These are phyloP conservation scores for Cadophora gregata DNA, from an alignment of 2,329 filamentous ascomycete genomes.

Conservation along the genomic window DNA sequence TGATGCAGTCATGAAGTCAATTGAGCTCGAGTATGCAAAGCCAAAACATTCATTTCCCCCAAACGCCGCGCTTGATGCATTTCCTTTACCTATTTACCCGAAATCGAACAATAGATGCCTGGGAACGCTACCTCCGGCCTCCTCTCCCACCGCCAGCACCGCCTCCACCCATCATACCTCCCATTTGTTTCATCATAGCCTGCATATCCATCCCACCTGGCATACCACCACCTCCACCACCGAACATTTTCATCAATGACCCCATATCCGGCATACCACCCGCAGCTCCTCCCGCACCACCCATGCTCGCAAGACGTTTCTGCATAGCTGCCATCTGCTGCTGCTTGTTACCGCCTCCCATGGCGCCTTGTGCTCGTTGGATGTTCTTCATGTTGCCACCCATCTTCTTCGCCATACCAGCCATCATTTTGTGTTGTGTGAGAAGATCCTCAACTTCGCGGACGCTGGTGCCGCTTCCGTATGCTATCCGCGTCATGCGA, in stretches of 20 bases:
- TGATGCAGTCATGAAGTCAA: not conserved
- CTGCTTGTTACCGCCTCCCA: constrained; percentile 88
- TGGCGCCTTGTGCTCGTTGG: constrained; percentile 88
- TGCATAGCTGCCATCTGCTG: constrained; percentile 98
- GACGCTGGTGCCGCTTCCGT: constrained; percentile 88
- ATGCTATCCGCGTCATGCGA: constrained; percentile 89
- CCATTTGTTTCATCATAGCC: constrained; percentile 79
- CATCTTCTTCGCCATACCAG: constrained; percentile 99
- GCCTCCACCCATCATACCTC: constrained; percentile 52
- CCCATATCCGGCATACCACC: constrained; percentile 81
- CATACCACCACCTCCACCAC: constrained; percentile 61
- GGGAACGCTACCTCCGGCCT: constrained; percentile 31
- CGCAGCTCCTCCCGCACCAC: constrained; percentile 67
- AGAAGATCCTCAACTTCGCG: constrained; percentile 93
- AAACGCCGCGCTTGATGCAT: constrained; percentile 26
- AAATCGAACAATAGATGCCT: not conserved
- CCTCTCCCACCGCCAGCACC: constrained; percentile 41
- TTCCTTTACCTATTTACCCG: constrained; percentile 11
- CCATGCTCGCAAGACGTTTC: constrained; percentile 92
- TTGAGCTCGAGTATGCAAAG: not conserved
- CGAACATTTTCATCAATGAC: constrained; percentile 90
- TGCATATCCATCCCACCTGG: constrained; percentile 74
- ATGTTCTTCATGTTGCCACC: constrained; percentile 98
- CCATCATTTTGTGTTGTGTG: constrained; percentile 99
- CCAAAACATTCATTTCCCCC: not conserved